Evolutionary conservation across 768 basidiomycete genomes (phyloP), one percentile per base, ranked within the genome.

Genomic region (Chalciporus piperatus): DNA sequence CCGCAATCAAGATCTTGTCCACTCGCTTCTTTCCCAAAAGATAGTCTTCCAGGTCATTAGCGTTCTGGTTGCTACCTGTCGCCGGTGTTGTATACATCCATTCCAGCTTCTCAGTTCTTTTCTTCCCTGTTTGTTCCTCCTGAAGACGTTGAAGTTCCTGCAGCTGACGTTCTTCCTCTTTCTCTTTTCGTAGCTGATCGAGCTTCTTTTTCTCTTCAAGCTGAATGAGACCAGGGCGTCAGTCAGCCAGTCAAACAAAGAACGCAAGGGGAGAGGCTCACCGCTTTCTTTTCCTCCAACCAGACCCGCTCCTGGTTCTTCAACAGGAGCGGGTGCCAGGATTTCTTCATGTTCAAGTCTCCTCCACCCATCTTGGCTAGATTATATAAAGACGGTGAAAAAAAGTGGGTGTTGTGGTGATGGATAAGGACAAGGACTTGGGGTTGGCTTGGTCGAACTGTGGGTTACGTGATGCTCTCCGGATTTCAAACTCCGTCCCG

Each of bases 11-110:
- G 27, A 97, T 89, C 72, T 98, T 94, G 69, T 99, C 97, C 2
- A 99, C 96, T 54, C 97, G 76, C 74, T 95, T 97, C 82, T 98
- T 98, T 22, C 97, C 97, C 27, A 99, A 78, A 1, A 99, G 74
- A 68, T 99, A 99, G 60, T 95, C 93, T 74, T 99, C 97, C 59
- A 98, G 70, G 55, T 98, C 96, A 60, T 93, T 96, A 28, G 87
- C 68, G 64, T 93, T 94, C 60, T 89, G 83, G 47, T 74, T 87
- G 54, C 78, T 86, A n/a, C 95, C 95, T 4, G 88, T 85, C 1
- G 93, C 92, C 4, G 97, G 97, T 2, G 96, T 97, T n/a, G 96
- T 77, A 73, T 98, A 99, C 92, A 99, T 96, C 97, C 97, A 99
- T 68, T 99, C 97, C 44, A 99, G 69, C 66, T 93, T 93, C 72